phyloP scores from a whole-genome alignment of 139 green algal species.

The Chlorella ohadii region DNA sequence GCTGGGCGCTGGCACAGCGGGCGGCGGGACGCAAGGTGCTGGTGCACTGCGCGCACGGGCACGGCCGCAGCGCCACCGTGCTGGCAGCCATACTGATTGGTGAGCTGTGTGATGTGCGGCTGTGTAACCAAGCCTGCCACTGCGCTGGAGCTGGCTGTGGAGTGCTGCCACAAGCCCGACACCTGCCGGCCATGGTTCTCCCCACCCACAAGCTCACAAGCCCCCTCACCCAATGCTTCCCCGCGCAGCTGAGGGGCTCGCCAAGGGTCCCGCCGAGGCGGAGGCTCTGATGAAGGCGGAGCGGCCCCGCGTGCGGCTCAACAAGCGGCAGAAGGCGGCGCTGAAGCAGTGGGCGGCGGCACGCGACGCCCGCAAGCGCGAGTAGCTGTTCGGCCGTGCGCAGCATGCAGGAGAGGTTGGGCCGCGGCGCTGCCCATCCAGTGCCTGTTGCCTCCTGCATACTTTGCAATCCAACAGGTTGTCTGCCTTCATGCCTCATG shows the following conservation, averaged over 20 bases:
- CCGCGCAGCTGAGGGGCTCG: slow-evolving; percentile 20
- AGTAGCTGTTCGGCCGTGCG: background rate
- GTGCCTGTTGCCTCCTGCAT: no score
- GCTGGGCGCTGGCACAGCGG: slow-evolving; percentile 53
- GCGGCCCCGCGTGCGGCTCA: slow-evolving; percentile 56
- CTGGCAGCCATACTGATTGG: slow-evolving; percentile 62
- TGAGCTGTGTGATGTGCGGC: background rate
- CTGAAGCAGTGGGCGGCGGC: slow-evolving; percentile 36
- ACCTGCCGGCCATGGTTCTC: no score
- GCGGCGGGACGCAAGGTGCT: slow-evolving; percentile 48
- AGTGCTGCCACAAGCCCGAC: no score
- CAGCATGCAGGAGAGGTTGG: no score
- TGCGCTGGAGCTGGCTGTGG: no score
- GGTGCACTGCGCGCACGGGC: slow-evolving; percentile 75
- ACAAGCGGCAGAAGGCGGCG: slow-evolving; percentile 42
- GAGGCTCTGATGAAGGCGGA: slow-evolving; percentile 35
- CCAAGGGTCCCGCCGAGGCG: background rate
- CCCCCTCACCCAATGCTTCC: no score
- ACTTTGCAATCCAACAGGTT: no score
- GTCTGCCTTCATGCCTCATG: no score
- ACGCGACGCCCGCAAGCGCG: background rate
- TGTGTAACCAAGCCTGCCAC: no score
- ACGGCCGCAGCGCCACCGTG: slow-evolving; percentile 63
- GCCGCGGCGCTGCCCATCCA: no score
- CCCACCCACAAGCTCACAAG: no score